These are phyloP conservation scores for Knoxdaviesia proteae DNA, from an alignment of 2,329 filamentous ascomycete genomes.

Conservation along the genomic window DNA sequence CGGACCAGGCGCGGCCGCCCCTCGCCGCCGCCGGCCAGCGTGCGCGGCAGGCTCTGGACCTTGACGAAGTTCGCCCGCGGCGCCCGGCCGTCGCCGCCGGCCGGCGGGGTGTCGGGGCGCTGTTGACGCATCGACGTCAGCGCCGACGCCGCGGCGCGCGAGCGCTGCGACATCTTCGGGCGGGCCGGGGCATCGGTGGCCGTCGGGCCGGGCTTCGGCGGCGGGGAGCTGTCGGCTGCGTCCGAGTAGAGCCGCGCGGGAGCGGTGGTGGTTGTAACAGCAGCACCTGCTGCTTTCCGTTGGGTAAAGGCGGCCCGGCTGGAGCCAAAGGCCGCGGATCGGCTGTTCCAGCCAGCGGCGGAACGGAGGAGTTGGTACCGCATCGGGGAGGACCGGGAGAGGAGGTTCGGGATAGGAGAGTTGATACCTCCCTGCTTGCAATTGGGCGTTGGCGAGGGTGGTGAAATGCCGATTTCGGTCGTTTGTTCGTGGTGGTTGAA, in stretches of 20 bases:
- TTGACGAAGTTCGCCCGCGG: slow-evolving; percentile 15
- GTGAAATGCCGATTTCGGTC: too few species aligned
- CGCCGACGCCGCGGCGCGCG: slow-evolving; percentile 14
- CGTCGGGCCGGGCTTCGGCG: not conserved
- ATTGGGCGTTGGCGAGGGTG: too few species aligned
- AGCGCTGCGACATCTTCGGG: slow-evolving; percentile 11
- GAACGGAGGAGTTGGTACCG: too few species aligned
- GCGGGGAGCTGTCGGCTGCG: not conserved
- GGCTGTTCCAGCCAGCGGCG: too few species aligned
- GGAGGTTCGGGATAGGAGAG: too few species aligned
- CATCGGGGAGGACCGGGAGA: too few species aligned
- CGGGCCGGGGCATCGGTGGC: slow-evolving; percentile 1
- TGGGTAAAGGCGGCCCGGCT: not conserved
- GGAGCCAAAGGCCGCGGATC: slow-evolving; percentile 3
- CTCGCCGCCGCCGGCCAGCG: slow-evolving; percentile 10
- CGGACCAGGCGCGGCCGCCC: slow-evolving; percentile 3
- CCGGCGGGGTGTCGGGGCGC: slow-evolving; percentile 3
- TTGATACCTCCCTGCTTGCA: too few species aligned
- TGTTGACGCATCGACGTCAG: slow-evolving; percentile 12
- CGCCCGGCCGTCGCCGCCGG: slow-evolving; percentile 7
- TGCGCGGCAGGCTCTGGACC: slow-evolving; percentile 16
- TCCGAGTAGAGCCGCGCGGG: too few species aligned
- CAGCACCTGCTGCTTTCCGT: too few species aligned
- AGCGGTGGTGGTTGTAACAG: too few species aligned
- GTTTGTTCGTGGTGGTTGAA: too few species aligned